These are phyloP conservation scores for Luvunga scandens DNA, from an alignment of 345 rosid genomes.

Conservation along the genomic window DNA sequence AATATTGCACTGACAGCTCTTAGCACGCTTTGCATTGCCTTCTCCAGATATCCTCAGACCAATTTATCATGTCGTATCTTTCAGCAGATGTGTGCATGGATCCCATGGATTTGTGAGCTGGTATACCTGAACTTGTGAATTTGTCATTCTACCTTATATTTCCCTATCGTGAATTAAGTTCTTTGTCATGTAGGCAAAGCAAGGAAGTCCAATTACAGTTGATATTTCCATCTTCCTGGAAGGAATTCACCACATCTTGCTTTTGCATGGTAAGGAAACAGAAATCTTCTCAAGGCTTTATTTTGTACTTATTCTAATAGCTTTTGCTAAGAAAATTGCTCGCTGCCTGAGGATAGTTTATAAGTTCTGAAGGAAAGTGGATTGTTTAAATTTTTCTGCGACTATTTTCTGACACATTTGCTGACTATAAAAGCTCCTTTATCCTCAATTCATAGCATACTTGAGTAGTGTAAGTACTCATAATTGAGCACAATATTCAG, in stretches of 20 bases:
- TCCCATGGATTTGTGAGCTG: slow-evolving; percentile 78
- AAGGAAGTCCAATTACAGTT: slow-evolving; percentile 37
- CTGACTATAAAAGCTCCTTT: background rate
- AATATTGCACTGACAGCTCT: slow-evolving; percentile 66
- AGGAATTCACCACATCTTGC: slow-evolving; percentile 67
- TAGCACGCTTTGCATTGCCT: slow-evolving; percentile 76
- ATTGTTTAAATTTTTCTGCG: background rate
- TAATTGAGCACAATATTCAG: background rate
- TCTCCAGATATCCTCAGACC: slow-evolving; percentile 54
- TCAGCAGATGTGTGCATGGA: slow-evolving; percentile 62
- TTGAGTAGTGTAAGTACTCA: background rate
- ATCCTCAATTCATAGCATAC: background rate
- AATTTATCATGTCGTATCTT: slow-evolving; percentile 53
- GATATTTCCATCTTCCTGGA: slow-evolving; percentile 65
- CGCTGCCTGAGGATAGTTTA: background rate
- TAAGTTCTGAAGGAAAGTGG: slow-evolving; percentile 6
- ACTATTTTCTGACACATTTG: background rate
- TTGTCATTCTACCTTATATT: slow-evolving; percentile 4
- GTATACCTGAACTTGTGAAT: slow-evolving; percentile 29
- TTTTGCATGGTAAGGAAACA: slow-evolving; percentile 54
- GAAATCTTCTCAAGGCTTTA: background rate
- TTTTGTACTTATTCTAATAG: slow-evolving; percentile 1
- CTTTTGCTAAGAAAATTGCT: background rate
- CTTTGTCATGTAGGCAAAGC: slow-evolving; percentile 51
- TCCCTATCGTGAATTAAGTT: slow-evolving; percentile 6